Evolutionary conservation across 352 stramenopile species (phyloP).

Genomic region (Globisporangium megalacanthum): DNA sequence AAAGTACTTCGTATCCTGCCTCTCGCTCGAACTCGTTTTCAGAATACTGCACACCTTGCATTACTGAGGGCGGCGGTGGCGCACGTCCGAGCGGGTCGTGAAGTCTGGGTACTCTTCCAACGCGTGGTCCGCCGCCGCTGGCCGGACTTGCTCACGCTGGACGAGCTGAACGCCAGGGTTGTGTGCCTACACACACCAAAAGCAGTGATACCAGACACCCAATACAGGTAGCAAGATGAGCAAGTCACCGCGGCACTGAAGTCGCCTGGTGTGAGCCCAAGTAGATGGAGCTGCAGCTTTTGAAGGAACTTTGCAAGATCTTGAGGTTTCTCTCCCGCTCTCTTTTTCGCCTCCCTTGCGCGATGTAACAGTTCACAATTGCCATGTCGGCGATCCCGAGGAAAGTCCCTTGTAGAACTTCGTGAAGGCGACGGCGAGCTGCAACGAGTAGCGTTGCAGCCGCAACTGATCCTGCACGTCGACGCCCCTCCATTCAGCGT

Average conservation of each 20-base stretch:
- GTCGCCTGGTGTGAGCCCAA: not conserved
- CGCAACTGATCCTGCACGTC: not conserved
- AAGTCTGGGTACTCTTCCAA: not conserved
- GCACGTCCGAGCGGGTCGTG: not conserved
- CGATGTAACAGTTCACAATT: not conserved
- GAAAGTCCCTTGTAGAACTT: conserved; percentile 1
- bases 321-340: too few relatives aligned
- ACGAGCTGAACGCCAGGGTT: too few relatives aligned
- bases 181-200: not conserved
- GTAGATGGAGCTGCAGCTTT: too few relatives aligned
- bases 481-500: not conserved
- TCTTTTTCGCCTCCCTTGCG: not conserved
- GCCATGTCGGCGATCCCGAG: not conserved
- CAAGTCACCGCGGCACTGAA: not conserved
- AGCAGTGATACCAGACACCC: not conserved
- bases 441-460: not conserved
- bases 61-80: not conserved
- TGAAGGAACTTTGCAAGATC: not conserved
- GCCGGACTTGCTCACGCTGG: too few relatives aligned
- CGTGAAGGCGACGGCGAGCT: not conserved
- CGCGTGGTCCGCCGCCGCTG: not conserved
- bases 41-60: not conserved
- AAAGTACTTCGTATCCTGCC: not conserved
- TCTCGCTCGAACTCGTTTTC: not conserved
- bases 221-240: not conserved